phyloP scores from a whole-genome alignment of 371 early-diverging fungal genomes.

The Polyrhizophydium stewartii region DNA sequence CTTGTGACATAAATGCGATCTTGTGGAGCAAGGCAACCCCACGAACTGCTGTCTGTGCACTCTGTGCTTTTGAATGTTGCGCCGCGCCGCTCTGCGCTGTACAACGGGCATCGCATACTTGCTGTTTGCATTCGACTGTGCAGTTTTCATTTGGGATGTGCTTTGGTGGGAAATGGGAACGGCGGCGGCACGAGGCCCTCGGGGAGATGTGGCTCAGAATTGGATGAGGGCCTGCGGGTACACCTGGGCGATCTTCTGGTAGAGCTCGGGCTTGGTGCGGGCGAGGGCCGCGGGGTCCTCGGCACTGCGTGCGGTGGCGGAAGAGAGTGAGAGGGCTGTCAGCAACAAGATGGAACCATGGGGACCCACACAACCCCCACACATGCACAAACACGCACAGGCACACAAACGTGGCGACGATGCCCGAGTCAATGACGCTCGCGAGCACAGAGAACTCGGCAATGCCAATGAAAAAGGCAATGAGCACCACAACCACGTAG shows the following conservation, averaged over 20 bases:
- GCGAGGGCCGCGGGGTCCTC: conserved; percentile 21
- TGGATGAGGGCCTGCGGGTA: conserved; percentile 9
- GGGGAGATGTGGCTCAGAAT: too few species aligned
- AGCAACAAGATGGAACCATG: too few species aligned
- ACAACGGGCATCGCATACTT: too few species aligned
- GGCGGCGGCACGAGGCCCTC: too few species aligned
- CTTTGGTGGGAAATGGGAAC: too few species aligned
- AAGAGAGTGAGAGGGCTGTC: not conserved
- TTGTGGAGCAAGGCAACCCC: too few species aligned
- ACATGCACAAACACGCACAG: conserved; percentile 9
- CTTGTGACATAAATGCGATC: too few species aligned
- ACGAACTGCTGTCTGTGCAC: too few species aligned
- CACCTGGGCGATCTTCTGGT: conserved; percentile 9
- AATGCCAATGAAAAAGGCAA: conserved; percentile 17
- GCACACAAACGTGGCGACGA: conserved; percentile 27
- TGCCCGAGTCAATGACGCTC: conserved; percentile 24
- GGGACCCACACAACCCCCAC: not conserved
- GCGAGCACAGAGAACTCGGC: conserved; percentile 18
- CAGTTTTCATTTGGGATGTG: too few species aligned
- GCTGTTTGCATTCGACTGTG: too few species aligned
- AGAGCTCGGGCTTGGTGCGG: conserved; percentile 24
- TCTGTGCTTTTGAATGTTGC: too few species aligned
- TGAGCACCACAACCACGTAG: conserved; percentile 8
- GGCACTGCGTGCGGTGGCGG: not conserved
- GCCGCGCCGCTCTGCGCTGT: too few species aligned